Base-by-base conservation (phyloP, 1,139 yeast genomes). In the Yamadazyma trypodendri region DNA sequence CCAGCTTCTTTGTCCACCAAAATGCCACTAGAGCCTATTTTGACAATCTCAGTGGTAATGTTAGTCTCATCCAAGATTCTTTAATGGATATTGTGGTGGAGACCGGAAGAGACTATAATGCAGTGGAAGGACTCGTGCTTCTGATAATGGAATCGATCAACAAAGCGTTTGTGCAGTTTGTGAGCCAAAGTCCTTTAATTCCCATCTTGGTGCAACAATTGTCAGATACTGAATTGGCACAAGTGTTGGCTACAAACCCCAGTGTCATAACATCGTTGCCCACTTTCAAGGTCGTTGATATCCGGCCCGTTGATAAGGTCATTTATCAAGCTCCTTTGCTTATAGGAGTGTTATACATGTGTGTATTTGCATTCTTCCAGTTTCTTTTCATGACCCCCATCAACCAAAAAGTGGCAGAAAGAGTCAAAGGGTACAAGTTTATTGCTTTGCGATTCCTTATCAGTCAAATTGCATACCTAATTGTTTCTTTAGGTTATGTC, bases 401-500 rank as follows among this genome's bases (percentile, higher is more conserved):
- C 36, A 65, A 63, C 31, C 45, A 48, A 44, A 56, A 48, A 33
- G 55, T 62, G 30, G 62, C 64, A 9, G 24, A 55, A 27, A 61
- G 61, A 35, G 43, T 73, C 17, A 52, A 55, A n/a, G 65, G 77
- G 3, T 41, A 44, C 20, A 60, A 59, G 45, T 77, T 70, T 43
- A 50, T 76, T 6, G 40, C 62, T 0, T 68, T 66, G 42, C 61
- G 79, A 42, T 56, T 71, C 44, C 27, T 65, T 3, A 48, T 64
- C 0, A 61, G 77, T 0, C 81, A 76, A 40, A 32, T 61, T 3
- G 62, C 73, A 0, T 76, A 68, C 46, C 33, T 74, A 2, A 49
- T 71, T 5, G 46, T 76, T 20, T 62, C 77, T 1, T 53, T 77
- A 24, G 65, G 70, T 1, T 72, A 61, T 44, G 63, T 72, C 20